These are phyloP conservation scores for Aspergillus carlsbadensis DNA, from an alignment of 495 filamentous ascomycete species.

Conservation along the genomic window DNA sequence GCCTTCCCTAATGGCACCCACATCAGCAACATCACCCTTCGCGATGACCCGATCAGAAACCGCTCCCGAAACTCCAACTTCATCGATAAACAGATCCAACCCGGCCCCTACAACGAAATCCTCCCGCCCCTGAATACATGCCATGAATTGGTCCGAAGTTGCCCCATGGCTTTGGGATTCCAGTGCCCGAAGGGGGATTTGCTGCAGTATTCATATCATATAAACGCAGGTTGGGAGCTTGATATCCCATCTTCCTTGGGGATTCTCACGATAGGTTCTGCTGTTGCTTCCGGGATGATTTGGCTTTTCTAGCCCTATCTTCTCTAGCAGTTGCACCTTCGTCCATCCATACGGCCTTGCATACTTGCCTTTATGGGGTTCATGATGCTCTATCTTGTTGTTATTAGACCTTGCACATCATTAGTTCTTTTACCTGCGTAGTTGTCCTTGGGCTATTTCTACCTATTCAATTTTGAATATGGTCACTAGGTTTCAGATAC, in stretches of 20 bases:
- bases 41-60: conserved; percentile 34
- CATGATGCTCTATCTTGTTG: too few species aligned
- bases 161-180: conserved; percentile 78
- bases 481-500: neutral
- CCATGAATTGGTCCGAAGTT: conserved; percentile 76
- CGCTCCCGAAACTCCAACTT: conserved; percentile 58
- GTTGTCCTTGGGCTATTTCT: neutral
- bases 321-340: too few species aligned
- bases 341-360: too few species aligned
- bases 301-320: too few species aligned
- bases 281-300: neutral
- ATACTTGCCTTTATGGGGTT: too few species aligned
- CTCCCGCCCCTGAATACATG: conserved; percentile 84
- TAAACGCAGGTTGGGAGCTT: neutral
- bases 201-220: conserved; percentile 66
- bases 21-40: conserved; percentile 39
- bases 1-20: conserved; percentile 65
- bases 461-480: neutral
- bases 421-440: neutral
- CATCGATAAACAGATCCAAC: conserved; percentile 70
- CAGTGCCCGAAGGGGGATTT: conserved; percentile 65
- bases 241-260: neutral
- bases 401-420: neutral
- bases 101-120: conserved; percentile 92
- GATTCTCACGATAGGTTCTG: neutral